Percentiles rank a stretch among this genome's conserved stretches.
phyloP scores from a whole-genome alignment of 805 yeast genomes.

The Cyberlindnera maclurae region DNA sequence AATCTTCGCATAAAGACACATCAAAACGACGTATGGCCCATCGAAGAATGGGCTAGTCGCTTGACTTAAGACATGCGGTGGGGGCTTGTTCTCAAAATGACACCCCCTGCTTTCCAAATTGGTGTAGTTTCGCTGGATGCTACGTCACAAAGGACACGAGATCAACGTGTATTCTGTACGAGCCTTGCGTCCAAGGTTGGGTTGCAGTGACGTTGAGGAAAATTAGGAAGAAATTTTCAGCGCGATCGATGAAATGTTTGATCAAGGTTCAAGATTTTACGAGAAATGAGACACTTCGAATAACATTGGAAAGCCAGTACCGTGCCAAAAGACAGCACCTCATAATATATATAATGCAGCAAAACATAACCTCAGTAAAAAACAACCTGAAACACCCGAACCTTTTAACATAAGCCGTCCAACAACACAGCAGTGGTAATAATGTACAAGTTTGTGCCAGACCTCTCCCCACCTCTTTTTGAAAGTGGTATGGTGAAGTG shows the following conservation, averaged over 20 bases:
- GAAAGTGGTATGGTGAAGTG: no score
- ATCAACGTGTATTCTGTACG: no score
- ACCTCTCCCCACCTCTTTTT: no score
- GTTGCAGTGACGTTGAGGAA: no score
- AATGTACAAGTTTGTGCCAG: no score
- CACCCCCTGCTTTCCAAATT: neutral
- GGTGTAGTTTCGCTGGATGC: no score
- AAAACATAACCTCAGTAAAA: neutral
- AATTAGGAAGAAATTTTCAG: no score
- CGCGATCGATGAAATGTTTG: no score
- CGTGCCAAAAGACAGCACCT: neutral
- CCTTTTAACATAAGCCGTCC: neutral
- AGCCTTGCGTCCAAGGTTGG: no score
- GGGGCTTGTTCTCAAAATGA: neutral
- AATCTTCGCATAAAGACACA: slow-evolving; percentile 27
- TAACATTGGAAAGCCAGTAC: neutral
- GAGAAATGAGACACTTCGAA: no score
- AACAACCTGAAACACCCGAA: neutral
- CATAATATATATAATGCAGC: neutral
- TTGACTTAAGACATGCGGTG: slow-evolving; percentile 21
- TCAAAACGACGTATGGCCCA: slow-evolving; percentile 23
- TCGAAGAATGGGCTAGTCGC: slow-evolving; percentile 6
- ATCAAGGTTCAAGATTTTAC: no score
- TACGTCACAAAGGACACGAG: neutral
- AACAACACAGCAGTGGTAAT: no score